Base-by-base conservation (phyloP, 768 basidiomycete genomes). In the Termitomyces sp. region DNA sequence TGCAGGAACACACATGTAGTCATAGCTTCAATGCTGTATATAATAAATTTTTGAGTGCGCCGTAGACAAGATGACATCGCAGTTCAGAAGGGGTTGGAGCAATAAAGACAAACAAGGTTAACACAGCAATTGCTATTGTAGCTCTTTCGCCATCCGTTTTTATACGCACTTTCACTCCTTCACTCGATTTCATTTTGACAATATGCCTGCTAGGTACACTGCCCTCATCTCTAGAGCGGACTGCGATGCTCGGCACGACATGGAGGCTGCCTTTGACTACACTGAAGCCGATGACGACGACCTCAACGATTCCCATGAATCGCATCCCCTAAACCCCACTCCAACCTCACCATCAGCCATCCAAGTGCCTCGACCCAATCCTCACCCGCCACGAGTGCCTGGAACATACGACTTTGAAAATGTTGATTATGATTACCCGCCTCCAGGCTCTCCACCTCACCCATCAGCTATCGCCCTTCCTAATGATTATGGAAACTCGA, bases 211-310 rank as follows among this genome's bases (percentile, higher is more conserved):
- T 62, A 81, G 83, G 63, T 91, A 91, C 78, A 83, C 84, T 1
- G 83, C 88, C 58, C 71, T 90, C 46, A 85, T 81, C 62, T 77
- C 81, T 22, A 75, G 74, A 63, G 71, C 76, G 18, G 80, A 81
- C 67, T 73, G 71, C 46, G 73, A 78, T 55, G 69, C 75, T 9
- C 73, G 76, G 20, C 34, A 58, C 47, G 68, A 72, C 55, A 85
- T 94, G 82, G 88, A 94, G 67, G 91, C 91, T 24, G 92, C 93
- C 2, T 94, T 94, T 63, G 86, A 87, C 68, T 88, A 90, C 63
- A 81, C 84, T 4, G 90, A 91, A 55, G 86, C 86, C 59, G 85
- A 88, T 47, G 83, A 83, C 57, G 82, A 82, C 63, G 76, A 80
- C 32, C 68, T 77, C 55, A 72, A 79, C 58, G 72, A 80, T 53